A percentile compares a stretch with the other conserved stretches of the same genome.
phyloP scores from a whole-genome alignment of 73 alveolate species.

The Paramecium octaurelia region DNA sequence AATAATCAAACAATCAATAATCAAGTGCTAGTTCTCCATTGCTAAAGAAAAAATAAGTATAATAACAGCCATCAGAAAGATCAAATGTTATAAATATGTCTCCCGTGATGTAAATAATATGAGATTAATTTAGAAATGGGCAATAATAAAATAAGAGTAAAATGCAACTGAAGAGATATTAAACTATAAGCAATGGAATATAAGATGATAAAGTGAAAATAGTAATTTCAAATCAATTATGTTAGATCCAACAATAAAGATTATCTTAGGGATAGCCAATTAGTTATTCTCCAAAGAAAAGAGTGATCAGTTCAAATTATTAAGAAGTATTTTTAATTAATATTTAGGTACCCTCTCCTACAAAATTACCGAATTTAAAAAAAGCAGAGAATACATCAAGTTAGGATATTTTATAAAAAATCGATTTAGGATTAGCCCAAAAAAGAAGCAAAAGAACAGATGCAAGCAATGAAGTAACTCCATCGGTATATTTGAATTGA shows the following conservation, averaged over 20 bases:
- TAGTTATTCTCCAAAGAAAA: slow-evolving; percentile 37
- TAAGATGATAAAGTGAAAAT: slow-evolving; percentile 11
- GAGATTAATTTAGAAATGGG: neutral
- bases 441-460: slow-evolving; percentile 43
- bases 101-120: neutral
- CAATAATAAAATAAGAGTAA: neutral
- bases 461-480: neutral
- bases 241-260: slow-evolving; percentile 3
- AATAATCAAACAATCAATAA: neutral
- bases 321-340: neutral
- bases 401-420: neutral
- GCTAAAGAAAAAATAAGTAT: neutral
- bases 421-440: neutral
- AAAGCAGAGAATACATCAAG: neutral
- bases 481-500: neutral
- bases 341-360: neutral
- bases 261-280: neutral
- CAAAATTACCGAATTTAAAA: slow-evolving; percentile 46
- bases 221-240: neutral
- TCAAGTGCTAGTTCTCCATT: neutral
- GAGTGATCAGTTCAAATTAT: neutral
- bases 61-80: slow-evolving; percentile 32
- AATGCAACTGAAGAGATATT: neutral
- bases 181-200: neutral
- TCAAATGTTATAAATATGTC: neutral